Base-by-base conservation (phyloP, 2,329 filamentous ascomycete genomes). In the Alternaria hordeiaustralica region DNA sequence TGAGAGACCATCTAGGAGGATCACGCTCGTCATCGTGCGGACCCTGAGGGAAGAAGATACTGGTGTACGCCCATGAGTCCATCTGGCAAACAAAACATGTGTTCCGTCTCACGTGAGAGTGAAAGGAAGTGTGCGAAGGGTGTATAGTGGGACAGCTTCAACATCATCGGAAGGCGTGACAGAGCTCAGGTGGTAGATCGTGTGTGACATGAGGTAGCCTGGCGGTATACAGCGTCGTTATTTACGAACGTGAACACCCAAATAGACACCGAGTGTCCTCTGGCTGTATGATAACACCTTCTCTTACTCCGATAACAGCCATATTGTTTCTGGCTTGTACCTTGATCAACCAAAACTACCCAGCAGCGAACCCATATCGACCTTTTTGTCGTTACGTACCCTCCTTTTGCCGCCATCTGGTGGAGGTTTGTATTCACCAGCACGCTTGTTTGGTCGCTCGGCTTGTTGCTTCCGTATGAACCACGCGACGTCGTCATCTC, bases 331-430 rank as follows among this genome's bases (percentile, higher is more conserved):
- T 18, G 9, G 36, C 36, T 41, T 41, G 36, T 44, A 13, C 13
- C 41, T 7, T 54, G 13, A 9, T 69, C 44, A 68, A 20, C 23
- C 62, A 55, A 75, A 75, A 11, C 51, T 60, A 50, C 61, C 71
- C 18, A 76, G 49, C n/a, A 76, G 49, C 3, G 70, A 70, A 6
- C 63, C 66, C 36, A 75, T 62, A 33, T 73, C 72, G 23, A 63
- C 53, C n/a, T 67, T 59, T 55, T 71, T 75, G 20, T 55, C 61
- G 15, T 44, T 36, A 6, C 70, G 66, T n/a, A 75, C 36, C 54
- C 67, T 75, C 21, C 66, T 68, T 58, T 65, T 74, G 63, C 74
- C 73, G 33, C 30, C 64, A 28, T 55, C 28, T 49, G 57, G 43
- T 36, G 54, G 61, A 5, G 30, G 15, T 6, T n/a, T 18, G 43